Conservation (phyloP, 768 basidiomycete species). For the Termitomyces sp. region DNA sequence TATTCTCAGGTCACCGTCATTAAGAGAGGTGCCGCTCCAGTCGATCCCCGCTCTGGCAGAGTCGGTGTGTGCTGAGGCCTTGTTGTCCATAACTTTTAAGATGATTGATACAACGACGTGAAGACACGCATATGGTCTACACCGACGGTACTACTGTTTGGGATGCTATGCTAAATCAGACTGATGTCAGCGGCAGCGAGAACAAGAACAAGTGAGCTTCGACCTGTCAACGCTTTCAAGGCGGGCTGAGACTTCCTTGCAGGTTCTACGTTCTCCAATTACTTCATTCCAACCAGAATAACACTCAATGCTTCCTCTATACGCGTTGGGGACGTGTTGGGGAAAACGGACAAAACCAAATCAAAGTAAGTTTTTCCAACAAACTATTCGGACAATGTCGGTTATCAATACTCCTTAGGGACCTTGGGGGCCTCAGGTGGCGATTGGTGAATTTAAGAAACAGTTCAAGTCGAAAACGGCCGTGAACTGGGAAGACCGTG, state of each 20-base stretch:
- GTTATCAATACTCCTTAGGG: conserved; percentile 31
- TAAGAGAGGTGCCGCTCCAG: conserved; percentile 53
- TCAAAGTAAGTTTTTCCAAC: conserved; percentile 32
- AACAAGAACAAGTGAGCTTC: conserved; percentile 53
- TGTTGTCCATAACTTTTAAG: background rate
- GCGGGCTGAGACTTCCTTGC: background rate
- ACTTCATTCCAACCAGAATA: conserved; percentile 43
- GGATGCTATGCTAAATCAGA: conserved; percentile 65
- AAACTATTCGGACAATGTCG: background rate
- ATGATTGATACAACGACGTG: background rate
- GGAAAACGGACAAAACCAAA: conserved; percentile 45
- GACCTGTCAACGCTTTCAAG: background rate
- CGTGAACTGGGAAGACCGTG: conserved; percentile 44
- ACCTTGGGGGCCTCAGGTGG: conserved; percentile 34
- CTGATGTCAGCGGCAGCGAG: conserved; percentile 41
- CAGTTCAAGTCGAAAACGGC: conserved; percentile 56
- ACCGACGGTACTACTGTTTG: conserved; percentile 32
- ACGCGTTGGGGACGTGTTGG: conserved; percentile 65
- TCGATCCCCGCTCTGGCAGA: conserved; percentile 42
- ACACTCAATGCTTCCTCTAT: conserved; percentile 32
- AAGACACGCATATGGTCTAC: conserved; percentile 53
- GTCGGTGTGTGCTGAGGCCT: conserved; percentile 36
- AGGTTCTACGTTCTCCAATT: conserved; percentile 62
- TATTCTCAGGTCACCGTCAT: conserved; percentile 31
- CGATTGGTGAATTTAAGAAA: conserved; percentile 53